Conservation (phyloP, 495 filamentous ascomycete genomes). For the Talaromyces liani region DNA sequence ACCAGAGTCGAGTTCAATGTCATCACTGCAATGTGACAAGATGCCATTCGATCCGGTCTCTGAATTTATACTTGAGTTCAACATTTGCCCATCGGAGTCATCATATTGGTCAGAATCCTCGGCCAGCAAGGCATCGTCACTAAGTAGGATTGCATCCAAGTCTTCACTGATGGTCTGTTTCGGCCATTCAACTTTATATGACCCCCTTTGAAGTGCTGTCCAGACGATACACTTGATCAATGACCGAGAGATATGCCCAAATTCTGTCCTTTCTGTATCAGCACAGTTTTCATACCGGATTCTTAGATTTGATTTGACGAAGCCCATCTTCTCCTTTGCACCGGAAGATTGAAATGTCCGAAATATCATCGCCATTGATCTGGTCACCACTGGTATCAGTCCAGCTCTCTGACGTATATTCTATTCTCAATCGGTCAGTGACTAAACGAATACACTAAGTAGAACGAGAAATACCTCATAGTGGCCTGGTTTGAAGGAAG, state of each 20-base stretch:
- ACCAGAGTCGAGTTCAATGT: neutral
- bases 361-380: conserved; percentile 26
- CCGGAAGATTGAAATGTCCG: conserved; percentile 7
- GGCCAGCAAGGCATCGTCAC: neutral
- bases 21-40: neutral
- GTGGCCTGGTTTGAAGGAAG: conserved; percentile 28
- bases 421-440: conserved; percentile 15
- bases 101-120: neutral
- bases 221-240: neutral
- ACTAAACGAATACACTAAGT: neutral
- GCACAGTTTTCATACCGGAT: neutral
- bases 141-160: neutral
- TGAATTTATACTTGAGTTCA: neutral
- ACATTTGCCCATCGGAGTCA: neutral
- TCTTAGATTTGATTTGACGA: neutral
- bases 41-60: neutral
- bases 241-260: neutral
- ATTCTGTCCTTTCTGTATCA: neutral
- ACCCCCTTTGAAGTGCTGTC: conserved; percentile 5
- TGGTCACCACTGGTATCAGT: conserved; percentile 28
- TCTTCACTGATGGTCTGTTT: neutral
- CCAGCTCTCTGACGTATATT: conserved; percentile 31
- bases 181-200: neutral
- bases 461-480: conserved; percentile 19
- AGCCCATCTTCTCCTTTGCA: neutral